Percentiles rank a stretch among this genome's conserved stretches.
Conservation (phyloP, 148 eudicot genomes). For the Diospyros kaki region DNA sequence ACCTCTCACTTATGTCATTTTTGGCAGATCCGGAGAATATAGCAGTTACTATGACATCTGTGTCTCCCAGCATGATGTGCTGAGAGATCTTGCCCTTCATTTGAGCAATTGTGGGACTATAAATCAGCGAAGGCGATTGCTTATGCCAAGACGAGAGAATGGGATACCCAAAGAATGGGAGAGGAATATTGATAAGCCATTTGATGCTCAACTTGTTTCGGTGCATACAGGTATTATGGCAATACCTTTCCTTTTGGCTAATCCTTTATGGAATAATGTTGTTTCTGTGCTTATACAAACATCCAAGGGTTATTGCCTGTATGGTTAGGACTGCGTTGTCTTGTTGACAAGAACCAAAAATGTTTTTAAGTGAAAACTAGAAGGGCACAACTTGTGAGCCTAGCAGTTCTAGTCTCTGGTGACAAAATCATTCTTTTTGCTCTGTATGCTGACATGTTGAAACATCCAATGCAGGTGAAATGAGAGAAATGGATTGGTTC, state of each 20-base stretch:
- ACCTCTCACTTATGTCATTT: constrained; percentile 2
- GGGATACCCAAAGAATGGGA: constrained; percentile 79
- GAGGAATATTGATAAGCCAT: constrained; percentile 59
- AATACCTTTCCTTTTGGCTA: not conserved
- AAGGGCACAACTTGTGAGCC: not conserved
- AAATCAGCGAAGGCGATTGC: constrained; percentile 51
- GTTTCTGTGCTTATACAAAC: not conserved
- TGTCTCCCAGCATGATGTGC: constrained; percentile 78
- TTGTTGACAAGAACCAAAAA: not conserved
- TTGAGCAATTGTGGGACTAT: constrained; percentile 40
- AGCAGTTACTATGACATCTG: constrained; percentile 69
- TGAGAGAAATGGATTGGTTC: constrained; percentile 66
- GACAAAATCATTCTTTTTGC: not conserved
- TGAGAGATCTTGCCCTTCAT: constrained; percentile 81
- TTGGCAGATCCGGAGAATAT: constrained; percentile 70
- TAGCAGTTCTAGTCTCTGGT: not conserved
- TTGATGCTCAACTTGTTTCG: constrained; percentile 64
- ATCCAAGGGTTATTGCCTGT: not conserved
- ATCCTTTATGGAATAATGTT: not conserved
- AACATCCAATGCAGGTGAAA: constrained; percentile 47
- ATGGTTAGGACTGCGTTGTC: not conserved
- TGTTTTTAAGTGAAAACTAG: not conserved
- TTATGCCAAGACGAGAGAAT: constrained; percentile 74
- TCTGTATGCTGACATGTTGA: not conserved
- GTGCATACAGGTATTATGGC: constrained; percentile 57